A percentile compares a stretch with the other conserved stretches of the same genome.
Conservation (phyloP, 2,329 filamentous ascomycete species). For the Penicillium sp. region DNA sequence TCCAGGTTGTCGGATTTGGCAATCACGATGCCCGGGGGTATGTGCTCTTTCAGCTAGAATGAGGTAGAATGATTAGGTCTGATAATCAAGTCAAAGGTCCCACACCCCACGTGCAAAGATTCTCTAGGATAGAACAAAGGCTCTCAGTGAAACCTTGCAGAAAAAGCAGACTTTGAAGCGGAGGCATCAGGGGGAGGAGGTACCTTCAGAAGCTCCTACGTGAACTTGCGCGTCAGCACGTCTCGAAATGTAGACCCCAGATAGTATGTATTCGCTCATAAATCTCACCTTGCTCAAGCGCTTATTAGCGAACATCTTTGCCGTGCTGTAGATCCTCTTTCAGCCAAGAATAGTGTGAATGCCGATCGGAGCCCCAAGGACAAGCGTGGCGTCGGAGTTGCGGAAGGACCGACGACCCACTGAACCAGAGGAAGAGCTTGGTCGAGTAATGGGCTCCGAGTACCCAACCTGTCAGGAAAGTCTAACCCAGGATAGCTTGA, state of each 20-base stretch:
- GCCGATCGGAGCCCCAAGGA: conserved; percentile 1
- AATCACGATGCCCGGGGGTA: conserved; percentile 72
- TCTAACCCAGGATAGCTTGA: background rate
- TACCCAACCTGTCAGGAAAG: background rate
- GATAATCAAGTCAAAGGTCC: background rate
- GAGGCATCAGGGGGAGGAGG: background rate
- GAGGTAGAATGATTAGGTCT: background rate
- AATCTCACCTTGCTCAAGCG: conserved; percentile 49
- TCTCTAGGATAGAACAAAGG: background rate
- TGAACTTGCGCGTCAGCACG: conserved; percentile 24
- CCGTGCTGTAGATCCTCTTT: background rate
- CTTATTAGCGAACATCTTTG: conserved; percentile 54
- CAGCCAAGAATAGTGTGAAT: background rate
- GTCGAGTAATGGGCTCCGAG: background rate
- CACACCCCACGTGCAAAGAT: background rate
- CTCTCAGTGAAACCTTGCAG: background rate
- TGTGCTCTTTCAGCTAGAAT: conserved; percentile 57
- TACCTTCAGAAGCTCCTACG: conserved; percentile 60
- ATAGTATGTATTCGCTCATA: too few species aligned
- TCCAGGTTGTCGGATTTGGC: conserved; percentile 79
- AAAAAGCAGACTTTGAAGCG: background rate
- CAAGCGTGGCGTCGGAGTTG: conserved; percentile 8
- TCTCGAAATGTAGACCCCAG: background rate
- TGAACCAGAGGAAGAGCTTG: background rate
- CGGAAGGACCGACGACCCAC: conserved; percentile 4